Evolutionary conservation across 2,329 filamentous ascomycete species (phyloP).

Genomic region (Colletotrichum costaricense): DNA sequence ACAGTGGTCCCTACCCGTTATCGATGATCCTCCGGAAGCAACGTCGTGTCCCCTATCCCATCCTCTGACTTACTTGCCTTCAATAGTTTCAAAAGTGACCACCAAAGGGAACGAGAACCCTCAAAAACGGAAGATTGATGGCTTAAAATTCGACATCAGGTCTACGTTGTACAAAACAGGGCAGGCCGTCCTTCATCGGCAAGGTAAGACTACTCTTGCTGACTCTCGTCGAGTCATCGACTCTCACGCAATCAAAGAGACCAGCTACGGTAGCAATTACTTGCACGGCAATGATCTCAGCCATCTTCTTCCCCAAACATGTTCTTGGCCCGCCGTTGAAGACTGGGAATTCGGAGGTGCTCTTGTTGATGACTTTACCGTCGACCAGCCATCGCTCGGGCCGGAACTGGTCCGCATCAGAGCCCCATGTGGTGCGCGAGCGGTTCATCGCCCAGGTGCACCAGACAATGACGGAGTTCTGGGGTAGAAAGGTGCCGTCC

Average conservation of each 20-base stretch:
- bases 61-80: too few relatives aligned
- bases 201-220: constrained; percentile 72
- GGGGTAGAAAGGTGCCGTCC: constrained; percentile 69
- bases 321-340: constrained; percentile 73
- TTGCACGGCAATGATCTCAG: constrained; percentile 68
- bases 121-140: background rate
- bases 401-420: constrained; percentile 64
- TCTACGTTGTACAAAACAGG: constrained; percentile 50
- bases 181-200: constrained; percentile 72
- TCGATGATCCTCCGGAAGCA: too few relatives aligned
- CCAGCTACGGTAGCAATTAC: constrained; percentile 61
- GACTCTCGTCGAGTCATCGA: constrained; percentile 58
- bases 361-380: constrained; percentile 53
- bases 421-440: constrained; percentile 66
- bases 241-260: constrained; percentile 62
- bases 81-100: too few relatives aligned
- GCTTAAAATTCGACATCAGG: background rate
- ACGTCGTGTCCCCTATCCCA: too few relatives aligned
- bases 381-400: constrained; percentile 67
- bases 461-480: constrained; percentile 68
- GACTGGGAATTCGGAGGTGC: constrained; percentile 69
- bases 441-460: constrained; percentile 74
- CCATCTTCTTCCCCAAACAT: constrained; percentile 74
- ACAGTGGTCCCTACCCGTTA: too few relatives aligned
- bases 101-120: too few relatives aligned